These are phyloP conservation scores for Dimargaris cristalligena DNA, from an alignment of 192 early-diverging fungal species.

Conservation along the genomic window DNA sequence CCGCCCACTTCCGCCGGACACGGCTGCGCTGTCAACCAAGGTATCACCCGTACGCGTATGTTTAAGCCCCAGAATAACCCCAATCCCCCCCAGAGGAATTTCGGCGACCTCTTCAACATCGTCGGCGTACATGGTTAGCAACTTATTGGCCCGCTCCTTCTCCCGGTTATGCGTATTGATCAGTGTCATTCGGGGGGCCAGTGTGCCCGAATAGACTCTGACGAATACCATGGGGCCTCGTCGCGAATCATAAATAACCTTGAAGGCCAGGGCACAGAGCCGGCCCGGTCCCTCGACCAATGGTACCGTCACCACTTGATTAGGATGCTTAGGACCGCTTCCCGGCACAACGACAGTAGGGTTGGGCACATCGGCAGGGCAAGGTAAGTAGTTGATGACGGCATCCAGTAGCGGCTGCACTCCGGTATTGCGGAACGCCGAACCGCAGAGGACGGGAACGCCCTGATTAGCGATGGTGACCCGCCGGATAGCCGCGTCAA, in stretches of 20 bases:
- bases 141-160: slow-evolving; percentile 65
- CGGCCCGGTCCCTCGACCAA: slow-evolving; percentile 12
- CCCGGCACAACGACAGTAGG: slow-evolving; percentile 34
- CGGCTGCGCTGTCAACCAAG: no score
- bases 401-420: slow-evolving; percentile 89
- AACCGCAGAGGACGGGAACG: slow-evolving; percentile 77
- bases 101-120: slow-evolving; percentile 63
- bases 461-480: slow-evolving; percentile 46
- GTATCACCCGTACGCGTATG: slow-evolving; percentile 78
- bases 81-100: slow-evolving; percentile 66
- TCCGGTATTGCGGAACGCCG: slow-evolving; percentile 74
- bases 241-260: slow-evolving; percentile 67
- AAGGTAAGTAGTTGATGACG: slow-evolving; percentile 68
- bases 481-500: slow-evolving; percentile 51
- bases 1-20: no score
- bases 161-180: slow-evolving; percentile 44
- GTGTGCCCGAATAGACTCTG: slow-evolving; percentile 63
- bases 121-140: slow-evolving; percentile 86
- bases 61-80: slow-evolving; percentile 67
- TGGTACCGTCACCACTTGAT: slow-evolving; percentile 16
- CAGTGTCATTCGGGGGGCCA: slow-evolving; percentile 48
- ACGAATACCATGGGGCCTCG: slow-evolving; percentile 87
- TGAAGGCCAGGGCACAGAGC: slow-evolving; percentile 86
- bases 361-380: slow-evolving; percentile 48
- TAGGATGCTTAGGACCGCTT: slow-evolving; percentile 19